phyloP scores from a whole-genome alignment of 305 asterid species.

The Plantago rigida region DNA sequence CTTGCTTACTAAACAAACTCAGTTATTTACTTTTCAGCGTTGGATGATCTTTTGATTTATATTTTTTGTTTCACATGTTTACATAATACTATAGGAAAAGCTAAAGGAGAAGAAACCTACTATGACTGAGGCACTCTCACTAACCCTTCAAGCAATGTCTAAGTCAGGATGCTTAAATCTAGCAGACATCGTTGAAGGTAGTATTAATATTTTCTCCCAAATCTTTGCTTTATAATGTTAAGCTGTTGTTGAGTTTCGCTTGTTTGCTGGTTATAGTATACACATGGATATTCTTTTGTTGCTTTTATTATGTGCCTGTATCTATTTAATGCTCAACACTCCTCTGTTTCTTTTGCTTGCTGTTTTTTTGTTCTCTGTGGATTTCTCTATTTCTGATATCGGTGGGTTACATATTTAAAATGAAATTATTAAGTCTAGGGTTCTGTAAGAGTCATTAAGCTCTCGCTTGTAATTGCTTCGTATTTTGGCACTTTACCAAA shows the following conservation, averaged over 20 bases:
- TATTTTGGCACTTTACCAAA: conserved; percentile 9
- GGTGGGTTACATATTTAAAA: neutral
- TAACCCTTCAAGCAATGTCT: conserved; percentile 93
- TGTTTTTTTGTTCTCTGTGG: neutral
- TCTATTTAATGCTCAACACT: too few species aligned
- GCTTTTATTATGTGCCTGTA: neutral
- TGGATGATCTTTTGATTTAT: too few species aligned
- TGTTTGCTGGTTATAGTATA: conserved; percentile 1
- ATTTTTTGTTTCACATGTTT: too few species aligned
- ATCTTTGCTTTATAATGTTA: conserved; percentile 17
- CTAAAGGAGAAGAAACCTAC: conserved; percentile 96
- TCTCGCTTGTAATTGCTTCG: neutral
- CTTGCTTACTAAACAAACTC: too few species aligned
- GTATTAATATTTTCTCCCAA: conserved; percentile 24
- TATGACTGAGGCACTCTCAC: conserved; percentile 60
- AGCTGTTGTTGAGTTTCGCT: neutral
- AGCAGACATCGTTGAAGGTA: conserved; percentile 85
- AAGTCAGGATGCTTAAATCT: conserved; percentile 87
- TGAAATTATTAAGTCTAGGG: neutral
- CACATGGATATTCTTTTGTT: conserved; percentile 4
- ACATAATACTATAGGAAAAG: conserved; percentile 53
- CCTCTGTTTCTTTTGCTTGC: too few species aligned
- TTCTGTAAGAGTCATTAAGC: conserved; percentile 10
- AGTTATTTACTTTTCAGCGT: too few species aligned
- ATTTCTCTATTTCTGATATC: conserved; percentile 16